Evolutionary conservation across 2,329 filamentous ascomycete species (phyloP).

Genomic region (Tolypocladium capitatum): DNA sequence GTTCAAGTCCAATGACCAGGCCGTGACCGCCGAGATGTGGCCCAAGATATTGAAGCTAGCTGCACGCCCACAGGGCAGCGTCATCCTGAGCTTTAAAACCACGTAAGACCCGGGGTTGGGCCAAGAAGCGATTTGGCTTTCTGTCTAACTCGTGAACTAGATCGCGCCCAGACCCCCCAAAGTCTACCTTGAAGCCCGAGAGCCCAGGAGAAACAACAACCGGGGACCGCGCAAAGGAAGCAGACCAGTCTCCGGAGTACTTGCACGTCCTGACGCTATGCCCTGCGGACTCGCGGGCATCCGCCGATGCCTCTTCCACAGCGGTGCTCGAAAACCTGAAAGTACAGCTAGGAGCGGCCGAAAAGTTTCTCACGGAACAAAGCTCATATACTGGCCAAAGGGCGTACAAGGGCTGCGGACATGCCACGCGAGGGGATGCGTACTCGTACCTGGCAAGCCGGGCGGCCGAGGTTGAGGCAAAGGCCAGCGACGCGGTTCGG

Average conservation of each 20-base stretch:
- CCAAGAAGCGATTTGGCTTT: not conserved
- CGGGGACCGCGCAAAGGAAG: not conserved
- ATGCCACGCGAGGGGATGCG: conserved; percentile 10
- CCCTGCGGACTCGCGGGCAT: conserved; percentile 1
- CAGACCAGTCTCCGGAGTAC: not conserved
- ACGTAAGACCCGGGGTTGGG: conserved; percentile 3
- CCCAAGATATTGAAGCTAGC: conserved; percentile 16
- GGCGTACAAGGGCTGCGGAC: conserved; percentile 14
- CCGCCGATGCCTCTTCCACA: not conserved
- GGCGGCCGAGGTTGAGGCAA: conserved; percentile 9
- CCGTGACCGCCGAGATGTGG: conserved; percentile 15
- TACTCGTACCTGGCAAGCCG: conserved; percentile 11
- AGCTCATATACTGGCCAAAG: conserved; percentile 13
- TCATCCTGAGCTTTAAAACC: conserved; percentile 12
- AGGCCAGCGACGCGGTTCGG: conserved; percentile 10
- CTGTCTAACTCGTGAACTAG: not conserved
- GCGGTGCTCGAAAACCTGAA: conserved; percentile 6
- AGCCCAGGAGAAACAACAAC: not conserved
- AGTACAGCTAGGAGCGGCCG: conserved; percentile 11
- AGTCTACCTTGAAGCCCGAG: conserved; percentile 1
- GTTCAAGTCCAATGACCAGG: conserved; percentile 21
- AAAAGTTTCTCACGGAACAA: conserved; percentile 14
- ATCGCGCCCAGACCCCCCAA: not conserved
- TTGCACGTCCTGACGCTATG: conserved; percentile 11
- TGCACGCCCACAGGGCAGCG: conserved; percentile 6